phyloP scores from a whole-genome alignment of 2,329 filamentous ascomycete genomes.

The Ascochyta pisi region DNA sequence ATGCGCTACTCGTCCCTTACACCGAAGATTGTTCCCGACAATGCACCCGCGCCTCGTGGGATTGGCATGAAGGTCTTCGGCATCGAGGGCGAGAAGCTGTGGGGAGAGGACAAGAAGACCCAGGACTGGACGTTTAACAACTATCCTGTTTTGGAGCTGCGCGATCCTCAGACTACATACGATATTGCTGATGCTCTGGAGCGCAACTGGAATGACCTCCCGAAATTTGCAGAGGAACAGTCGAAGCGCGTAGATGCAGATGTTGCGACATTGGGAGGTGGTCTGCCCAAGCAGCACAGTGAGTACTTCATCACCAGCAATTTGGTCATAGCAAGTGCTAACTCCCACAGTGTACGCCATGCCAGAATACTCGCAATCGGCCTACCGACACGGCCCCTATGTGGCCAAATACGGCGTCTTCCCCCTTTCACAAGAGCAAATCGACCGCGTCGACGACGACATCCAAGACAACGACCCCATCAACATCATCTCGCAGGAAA shows the following conservation, averaged over 20 bases:
- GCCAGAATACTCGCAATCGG: constrained; percentile 56
- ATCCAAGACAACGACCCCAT: constrained; percentile 36
- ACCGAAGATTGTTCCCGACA: constrained; percentile 35
- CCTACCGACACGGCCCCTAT: constrained; percentile 58
- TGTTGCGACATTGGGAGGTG: constrained; percentile 34
- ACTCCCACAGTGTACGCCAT: constrained; percentile 30
- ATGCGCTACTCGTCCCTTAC: constrained; percentile 39
- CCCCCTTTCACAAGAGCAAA: constrained; percentile 51
- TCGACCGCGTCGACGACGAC: constrained; percentile 49
- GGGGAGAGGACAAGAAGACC: constrained; percentile 40
- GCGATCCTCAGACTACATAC: constrained; percentile 54
- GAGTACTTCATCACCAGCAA: background rate
- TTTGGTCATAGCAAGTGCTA: background rate
- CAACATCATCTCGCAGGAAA: constrained; percentile 34
- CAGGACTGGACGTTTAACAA: constrained; percentile 60
- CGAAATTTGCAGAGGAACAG: constrained; percentile 45
- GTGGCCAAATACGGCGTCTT: constrained; percentile 58
- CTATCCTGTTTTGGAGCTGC: constrained; percentile 56
- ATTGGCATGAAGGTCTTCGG: constrained; percentile 60
- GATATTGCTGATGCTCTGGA: constrained; percentile 48
- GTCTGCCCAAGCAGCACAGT: constrained; percentile 34
- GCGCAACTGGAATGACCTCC: constrained; percentile 36
- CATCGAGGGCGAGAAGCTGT: constrained; percentile 49
- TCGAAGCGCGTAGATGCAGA: constrained; percentile 51
- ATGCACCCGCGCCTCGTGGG: constrained; percentile 54